phyloP scores from a whole-genome alignment of 192 early-diverging fungal species.

The Jimgerdemannia flammicorona region DNA sequence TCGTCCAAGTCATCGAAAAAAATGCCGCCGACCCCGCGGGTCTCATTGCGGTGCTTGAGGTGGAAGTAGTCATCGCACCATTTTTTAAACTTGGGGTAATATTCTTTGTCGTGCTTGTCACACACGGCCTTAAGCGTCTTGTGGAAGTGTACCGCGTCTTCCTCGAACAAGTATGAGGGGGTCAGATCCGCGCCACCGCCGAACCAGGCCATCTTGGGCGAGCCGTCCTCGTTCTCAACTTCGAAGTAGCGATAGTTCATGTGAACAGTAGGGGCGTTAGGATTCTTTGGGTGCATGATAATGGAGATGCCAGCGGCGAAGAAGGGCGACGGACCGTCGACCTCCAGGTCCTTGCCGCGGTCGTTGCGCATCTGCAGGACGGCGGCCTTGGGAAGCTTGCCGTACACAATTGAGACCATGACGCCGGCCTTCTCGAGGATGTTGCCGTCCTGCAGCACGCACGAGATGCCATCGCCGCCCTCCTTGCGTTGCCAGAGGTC shows the following conservation, averaged over 20 bases:
- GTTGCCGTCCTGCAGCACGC: constrained; percentile 87
- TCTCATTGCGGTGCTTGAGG: constrained; percentile 81
- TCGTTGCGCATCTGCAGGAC: constrained; percentile 87
- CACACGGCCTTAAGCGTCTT: constrained; percentile 87
- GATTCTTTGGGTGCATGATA: constrained; percentile 95
- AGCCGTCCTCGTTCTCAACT: constrained; percentile 57
- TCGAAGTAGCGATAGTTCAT: constrained; percentile 99
- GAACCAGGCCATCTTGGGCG: constrained; percentile 87
- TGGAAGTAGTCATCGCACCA: constrained; percentile 98
- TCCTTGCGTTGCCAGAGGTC: constrained; percentile 87
- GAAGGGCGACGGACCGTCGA: constrained; percentile 62
- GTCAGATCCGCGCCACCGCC: constrained; percentile 97
- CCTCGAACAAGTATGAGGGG: constrained; percentile 83
- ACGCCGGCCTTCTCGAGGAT: constrained; percentile 99
- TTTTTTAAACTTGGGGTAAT: constrained; percentile 89
- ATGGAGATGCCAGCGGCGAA: constrained; percentile 89
- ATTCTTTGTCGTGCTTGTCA: constrained; percentile 77
- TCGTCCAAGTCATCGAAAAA: constrained; percentile 97
- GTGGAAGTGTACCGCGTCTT: constrained; percentile 95
- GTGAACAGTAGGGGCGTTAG: constrained; percentile 94
- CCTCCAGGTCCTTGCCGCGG: constrained; percentile 61
- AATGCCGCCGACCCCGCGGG: constrained; percentile 94
- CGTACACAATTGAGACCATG: constrained; percentile 84
- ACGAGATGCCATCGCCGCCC: constrained; percentile 91
- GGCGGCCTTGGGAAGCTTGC: constrained; percentile 72